phyloP scores from a whole-genome alignment of 2,329 filamentous ascomycete genomes.

The Orbilia oligospora region DNA sequence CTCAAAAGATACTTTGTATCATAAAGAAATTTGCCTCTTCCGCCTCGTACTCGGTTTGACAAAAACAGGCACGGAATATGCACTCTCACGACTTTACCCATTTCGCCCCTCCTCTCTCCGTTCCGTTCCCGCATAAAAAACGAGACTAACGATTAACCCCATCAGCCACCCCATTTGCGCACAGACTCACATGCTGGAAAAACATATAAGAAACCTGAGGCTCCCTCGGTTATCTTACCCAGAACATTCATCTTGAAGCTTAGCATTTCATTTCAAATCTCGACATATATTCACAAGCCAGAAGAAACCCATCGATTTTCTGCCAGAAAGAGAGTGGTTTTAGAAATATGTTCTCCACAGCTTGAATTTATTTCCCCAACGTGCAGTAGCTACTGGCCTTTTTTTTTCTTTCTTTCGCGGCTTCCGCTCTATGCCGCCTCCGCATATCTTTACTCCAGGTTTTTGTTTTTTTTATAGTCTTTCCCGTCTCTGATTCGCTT shows the following conservation, averaged over 20 bases:
- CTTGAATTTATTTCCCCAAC: not conserved
- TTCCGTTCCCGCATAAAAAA: conserved; percentile 46
- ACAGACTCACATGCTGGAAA: conserved; percentile 57
- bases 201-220: conserved; percentile 33
- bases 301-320: not conserved
- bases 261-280: conserved; percentile 25
- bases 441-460: conserved; percentile 13
- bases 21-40: conserved; percentile 9
- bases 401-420: no score
- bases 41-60: conserved; percentile 46
- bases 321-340: not conserved
- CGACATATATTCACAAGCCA: conserved; percentile 26
- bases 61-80: conserved; percentile 23
- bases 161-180: conserved; percentile 20
- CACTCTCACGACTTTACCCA: conserved; percentile 29
- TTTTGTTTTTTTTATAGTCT: conserved; percentile 7
- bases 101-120: conserved; percentile 17
- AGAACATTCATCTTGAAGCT: conserved; percentile 25
- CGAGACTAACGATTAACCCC: conserved; percentile 13
- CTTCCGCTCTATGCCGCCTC: conserved; percentile 18
- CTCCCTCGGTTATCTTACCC: conserved; percentile 56
- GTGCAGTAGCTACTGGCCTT: no score
- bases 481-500: no score
- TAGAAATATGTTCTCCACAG: conserved; percentile 11
- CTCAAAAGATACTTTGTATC: conserved; percentile 15